Conservation (phyloP, 305 asterid species). For the Rubia balearica region DNA sequence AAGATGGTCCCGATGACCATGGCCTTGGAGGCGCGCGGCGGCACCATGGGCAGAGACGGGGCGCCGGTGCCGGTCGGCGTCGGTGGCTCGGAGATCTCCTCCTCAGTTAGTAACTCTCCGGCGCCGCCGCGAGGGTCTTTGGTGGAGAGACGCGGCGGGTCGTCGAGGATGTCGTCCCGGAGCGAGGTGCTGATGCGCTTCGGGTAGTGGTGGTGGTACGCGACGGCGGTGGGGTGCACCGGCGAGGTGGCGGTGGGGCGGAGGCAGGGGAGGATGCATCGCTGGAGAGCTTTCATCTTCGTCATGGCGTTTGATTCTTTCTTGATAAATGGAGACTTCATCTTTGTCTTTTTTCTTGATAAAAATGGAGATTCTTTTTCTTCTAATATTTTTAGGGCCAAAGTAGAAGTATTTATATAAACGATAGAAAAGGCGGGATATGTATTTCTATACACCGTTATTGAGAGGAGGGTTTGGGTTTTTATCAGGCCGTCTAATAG, state of each 20-base stretch:
- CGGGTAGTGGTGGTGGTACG: conserved; percentile 31
- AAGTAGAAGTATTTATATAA: background rate
- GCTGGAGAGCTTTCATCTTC: conserved; percentile 66
- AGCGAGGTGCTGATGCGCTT: conserved; percentile 89
- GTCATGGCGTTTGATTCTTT: conserved; percentile 28
- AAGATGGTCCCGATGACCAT: conserved; percentile 92
- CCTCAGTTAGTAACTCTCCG: background rate
- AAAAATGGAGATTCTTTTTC: background rate
- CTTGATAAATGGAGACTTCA: conserved; percentile 23
- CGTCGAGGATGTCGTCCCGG: conserved; percentile 53
- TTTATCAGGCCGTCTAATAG: too few species aligned
- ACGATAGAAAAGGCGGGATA: conserved; percentile 9
- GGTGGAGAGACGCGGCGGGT: conserved; percentile 14
- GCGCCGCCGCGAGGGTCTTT: conserved; percentile 15
- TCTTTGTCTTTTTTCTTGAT: conserved; percentile 42
- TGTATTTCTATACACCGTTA: background rate
- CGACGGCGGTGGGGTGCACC: conserved; percentile 32
- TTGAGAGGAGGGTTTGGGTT: background rate
- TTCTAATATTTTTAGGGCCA: background rate
- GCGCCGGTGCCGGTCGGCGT: conserved; percentile 15
- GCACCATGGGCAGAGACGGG: conserved; percentile 15
- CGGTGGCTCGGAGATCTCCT: conserved; percentile 29
- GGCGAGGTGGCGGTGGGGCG: conserved; percentile 37
- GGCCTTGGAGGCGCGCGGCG: conserved; percentile 68
- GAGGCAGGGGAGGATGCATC: conserved; percentile 77